Evolutionary conservation across 2,329 filamentous ascomycete genomes (phyloP).

Genomic region (Aspergillus latus): DNA sequence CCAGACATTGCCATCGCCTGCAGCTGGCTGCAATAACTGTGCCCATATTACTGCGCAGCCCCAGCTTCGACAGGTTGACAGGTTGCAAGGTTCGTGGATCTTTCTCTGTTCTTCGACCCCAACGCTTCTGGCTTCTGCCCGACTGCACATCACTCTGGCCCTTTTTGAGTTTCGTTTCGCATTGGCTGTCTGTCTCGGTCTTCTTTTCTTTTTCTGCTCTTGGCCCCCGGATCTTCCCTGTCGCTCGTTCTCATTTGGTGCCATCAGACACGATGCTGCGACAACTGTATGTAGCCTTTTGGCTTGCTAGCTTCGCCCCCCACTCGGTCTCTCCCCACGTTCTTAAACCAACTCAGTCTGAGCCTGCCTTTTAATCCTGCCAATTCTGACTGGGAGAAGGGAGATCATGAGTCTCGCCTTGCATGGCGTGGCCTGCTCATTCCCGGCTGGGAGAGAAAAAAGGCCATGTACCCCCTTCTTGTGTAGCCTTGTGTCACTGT

Average conservation of each 20-base stretch:
- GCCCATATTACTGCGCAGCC: background rate
- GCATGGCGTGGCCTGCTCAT: constrained; percentile 9
- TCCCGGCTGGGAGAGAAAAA: constrained; percentile 8
- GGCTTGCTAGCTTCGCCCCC: constrained; percentile 9
- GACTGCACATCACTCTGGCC: constrained; percentile 11
- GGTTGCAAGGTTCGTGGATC: constrained; percentile 14
- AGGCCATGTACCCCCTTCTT: constrained; percentile 2
- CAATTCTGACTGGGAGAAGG: constrained; percentile 4
- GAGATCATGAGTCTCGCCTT: background rate
- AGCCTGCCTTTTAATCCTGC: constrained; percentile 10
- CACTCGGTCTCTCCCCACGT: constrained; percentile 20
- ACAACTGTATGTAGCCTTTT: constrained; percentile 11
- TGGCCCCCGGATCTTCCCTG: background rate
- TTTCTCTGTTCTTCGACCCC: constrained; percentile 7
- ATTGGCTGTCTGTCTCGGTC: constrained; percentile 1
- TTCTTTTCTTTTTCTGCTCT: constrained; percentile 9
- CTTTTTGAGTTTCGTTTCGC: constrained; percentile 11
- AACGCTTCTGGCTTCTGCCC: background rate
- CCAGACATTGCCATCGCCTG: background rate
- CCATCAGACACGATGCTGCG: background rate
- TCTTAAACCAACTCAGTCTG: constrained; percentile 4
- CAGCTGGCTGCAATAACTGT: constrained; percentile 5
- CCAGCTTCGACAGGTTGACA: background rate
- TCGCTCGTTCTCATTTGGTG: constrained; percentile 1
- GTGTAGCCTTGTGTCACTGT: constrained; percentile 19